Evolutionary conservation across 371 early-diverging fungal genomes (phyloP), one percentile per base, ranked within the genome.

Genomic region (Quaeritorhiza haematococci): DNA sequence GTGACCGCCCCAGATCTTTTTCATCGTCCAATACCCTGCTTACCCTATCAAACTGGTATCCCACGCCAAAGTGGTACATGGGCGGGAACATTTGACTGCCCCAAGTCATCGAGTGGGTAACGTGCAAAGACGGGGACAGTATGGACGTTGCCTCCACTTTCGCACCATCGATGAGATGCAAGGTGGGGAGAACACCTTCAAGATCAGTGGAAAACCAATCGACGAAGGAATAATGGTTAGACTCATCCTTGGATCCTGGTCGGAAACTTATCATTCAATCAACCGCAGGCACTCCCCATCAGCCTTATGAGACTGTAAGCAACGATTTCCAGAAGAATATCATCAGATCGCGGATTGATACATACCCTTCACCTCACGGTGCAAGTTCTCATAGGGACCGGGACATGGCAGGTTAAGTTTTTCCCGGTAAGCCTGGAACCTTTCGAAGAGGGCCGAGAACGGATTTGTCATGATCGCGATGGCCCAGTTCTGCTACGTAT

Each of bases 91-190:
- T 58, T 42, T 87, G 79, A 49, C 91, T 84, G 3, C 93, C 96
- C 70, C 95, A 86, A 35, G 86, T 79, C 73, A 96, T 87, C 42
- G 89, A 85, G 78, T 98, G 97, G 53, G 87, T 83, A 46, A 93
- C 90, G 66, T 94, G 94, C 79, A 98, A 94, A 76, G 89, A 90
- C 56, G 79, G 90, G 49, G 91, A 91, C 68, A 94, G 78, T 43
- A 89, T 82, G 67, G 93, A 93, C 42, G 88, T 84, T 62, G 96
- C 82, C 65, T 96, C 95, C 55, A 93, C 89, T 62, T 91, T 90
- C 30, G 89, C 96, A 59, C 98, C 98, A 61, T 98, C 96, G 67
- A 96, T 91, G 63, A 90, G 69, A 68, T 84, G 87, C 72, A 88
- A 81, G 61, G 86, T 84, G 56, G 88, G 75, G 66, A 90, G 88